phyloP scores from a whole-genome alignment of 768 basidiomycete species.

The Omphalotus guepiniiformis region DNA sequence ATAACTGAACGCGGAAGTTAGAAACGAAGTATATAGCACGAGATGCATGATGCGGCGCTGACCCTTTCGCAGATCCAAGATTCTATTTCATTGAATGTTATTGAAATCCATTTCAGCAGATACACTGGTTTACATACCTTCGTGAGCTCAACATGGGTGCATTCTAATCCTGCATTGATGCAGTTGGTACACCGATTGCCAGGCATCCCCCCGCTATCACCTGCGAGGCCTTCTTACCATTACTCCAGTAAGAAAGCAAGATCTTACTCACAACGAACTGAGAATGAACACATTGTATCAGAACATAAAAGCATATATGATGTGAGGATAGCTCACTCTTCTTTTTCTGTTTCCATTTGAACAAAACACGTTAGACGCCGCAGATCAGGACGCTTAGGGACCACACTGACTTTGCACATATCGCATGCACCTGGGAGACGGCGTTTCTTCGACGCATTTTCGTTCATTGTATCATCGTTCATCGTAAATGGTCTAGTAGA shows the following conservation, averaged over 20 bases:
- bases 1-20: constrained; percentile 45
- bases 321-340: constrained; percentile 47
- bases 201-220: constrained; percentile 66
- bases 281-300: background rate
- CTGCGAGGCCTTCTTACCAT: too few relatives aligned
- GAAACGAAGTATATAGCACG: background rate
- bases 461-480: background rate
- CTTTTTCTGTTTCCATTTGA: constrained; percentile 31
- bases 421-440: constrained; percentile 69
- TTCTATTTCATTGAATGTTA: constrained; percentile 26
- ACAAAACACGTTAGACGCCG: background rate
- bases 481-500: too few relatives aligned
- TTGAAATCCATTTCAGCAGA: background rate
- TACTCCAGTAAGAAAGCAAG: too few relatives aligned
- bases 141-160: constrained; percentile 65
- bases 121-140: constrained; percentile 42
- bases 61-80: constrained; percentile 64
- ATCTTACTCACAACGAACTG: too few relatives aligned
- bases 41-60: constrained; percentile 12
- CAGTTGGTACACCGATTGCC: constrained; percentile 64
- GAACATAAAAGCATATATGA: background rate
- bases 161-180: constrained; percentile 50
- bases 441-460: constrained; percentile 41
- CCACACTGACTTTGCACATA: constrained; percentile 45
- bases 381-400: background rate